phyloP scores from a whole-genome alignment of 495 filamentous ascomycete species.

The Annulohypoxylon moriforme region DNA sequence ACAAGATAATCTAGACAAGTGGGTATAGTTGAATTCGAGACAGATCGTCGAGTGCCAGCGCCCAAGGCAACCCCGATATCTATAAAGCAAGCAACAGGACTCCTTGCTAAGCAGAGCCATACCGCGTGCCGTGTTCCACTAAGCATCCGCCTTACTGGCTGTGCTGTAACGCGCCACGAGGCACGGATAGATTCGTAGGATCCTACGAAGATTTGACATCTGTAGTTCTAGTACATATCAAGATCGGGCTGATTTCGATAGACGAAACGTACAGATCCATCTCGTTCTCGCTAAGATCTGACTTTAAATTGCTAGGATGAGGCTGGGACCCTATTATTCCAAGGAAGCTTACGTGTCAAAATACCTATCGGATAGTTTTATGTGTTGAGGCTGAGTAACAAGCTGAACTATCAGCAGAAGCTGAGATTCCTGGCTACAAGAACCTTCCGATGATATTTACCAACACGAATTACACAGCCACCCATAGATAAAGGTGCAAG shows the following conservation, averaged over 20 bases:
- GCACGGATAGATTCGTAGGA: conserved; percentile 6
- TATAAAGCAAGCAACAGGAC: conserved; percentile 6
- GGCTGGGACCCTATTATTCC: not conserved
- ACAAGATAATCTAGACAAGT: not conserved
- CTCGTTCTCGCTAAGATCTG: not conserved
- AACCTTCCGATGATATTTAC: conserved; percentile 6
- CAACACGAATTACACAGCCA: not conserved
- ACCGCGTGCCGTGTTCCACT: not conserved
- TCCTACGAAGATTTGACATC: conserved; percentile 5
- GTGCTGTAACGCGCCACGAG: conserved; percentile 1
- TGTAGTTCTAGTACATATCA: not conserved
- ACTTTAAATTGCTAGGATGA: not conserved
- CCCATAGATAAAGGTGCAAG: not conserved
- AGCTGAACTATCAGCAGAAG: conserved; percentile 3
- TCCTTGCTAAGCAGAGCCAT: not conserved
- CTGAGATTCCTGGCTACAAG: not conserved
- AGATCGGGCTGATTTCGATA: not conserved
- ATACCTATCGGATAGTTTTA: not conserved
- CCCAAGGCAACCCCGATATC: not conserved
- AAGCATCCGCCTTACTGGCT: not conserved
- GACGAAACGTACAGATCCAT: not conserved
- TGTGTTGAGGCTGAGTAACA: conserved; percentile 23
- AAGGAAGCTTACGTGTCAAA: conserved; percentile 14
- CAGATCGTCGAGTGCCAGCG: not conserved
- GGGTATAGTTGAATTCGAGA: not conserved